phyloP scores from a whole-genome alignment of 2,329 filamentous ascomycete species.

The Coniella lustricola region DNA sequence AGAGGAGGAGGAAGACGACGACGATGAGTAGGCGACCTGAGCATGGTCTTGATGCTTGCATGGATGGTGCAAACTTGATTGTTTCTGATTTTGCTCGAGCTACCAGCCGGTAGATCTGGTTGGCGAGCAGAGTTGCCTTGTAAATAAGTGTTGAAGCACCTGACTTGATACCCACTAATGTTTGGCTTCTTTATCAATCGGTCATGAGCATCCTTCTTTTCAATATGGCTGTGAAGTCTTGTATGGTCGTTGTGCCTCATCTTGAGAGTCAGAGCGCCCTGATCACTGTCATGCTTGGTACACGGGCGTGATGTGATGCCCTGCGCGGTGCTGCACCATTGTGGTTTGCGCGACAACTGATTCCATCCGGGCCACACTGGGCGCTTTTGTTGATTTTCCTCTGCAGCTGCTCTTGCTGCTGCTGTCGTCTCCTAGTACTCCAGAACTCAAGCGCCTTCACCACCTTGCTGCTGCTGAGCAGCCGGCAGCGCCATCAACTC shows the following conservation, averaged over 20 bases:
- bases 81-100: neutral
- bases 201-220: too few species aligned
- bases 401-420: neutral
- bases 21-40: constrained; percentile 3
- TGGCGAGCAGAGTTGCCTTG: neutral
- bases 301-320: too few species aligned
- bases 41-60: neutral
- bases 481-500: constrained; percentile 22
- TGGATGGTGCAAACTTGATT: neutral
- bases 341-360: too few species aligned
- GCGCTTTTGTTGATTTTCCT: too few species aligned
- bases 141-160: neutral
- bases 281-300: too few species aligned
- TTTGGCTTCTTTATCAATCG: neutral
- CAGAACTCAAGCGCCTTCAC: neutral
- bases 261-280: too few species aligned
- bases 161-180: constrained; percentile 11
- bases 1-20: constrained; percentile 2
- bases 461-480: constrained; percentile 11
- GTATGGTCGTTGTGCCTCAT: neutral
- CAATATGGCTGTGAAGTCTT: too few species aligned
- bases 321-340: too few species aligned
- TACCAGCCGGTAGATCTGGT: neutral
- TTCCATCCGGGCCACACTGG: too few species aligned
- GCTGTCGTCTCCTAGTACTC: neutral